These are phyloP conservation scores for Penicillium canariense DNA, from an alignment of 495 filamentous ascomycete species.

Conservation along the genomic window DNA sequence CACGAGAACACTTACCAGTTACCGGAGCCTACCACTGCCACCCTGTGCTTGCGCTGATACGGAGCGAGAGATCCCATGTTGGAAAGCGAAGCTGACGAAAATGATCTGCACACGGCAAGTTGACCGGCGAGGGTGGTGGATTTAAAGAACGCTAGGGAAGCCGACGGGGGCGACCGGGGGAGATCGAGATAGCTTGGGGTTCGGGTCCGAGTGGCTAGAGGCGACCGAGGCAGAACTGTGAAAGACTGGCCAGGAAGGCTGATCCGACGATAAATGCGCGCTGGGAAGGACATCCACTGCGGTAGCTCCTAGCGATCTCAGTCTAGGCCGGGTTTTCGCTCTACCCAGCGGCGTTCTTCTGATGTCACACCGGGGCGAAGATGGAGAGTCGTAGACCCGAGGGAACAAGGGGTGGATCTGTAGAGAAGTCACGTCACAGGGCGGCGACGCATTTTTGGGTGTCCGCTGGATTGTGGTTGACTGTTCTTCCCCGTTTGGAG, in stretches of 20 bases:
- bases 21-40: slow-evolving; percentile 90
- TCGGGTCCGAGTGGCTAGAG: slow-evolving; percentile 24
- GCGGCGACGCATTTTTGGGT: slow-evolving; percentile 10
- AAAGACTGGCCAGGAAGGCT: slow-evolving; percentile 21
- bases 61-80: slow-evolving; percentile 45
- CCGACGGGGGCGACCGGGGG: slow-evolving; percentile 23
- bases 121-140: slow-evolving; percentile 13
- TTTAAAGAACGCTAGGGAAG: slow-evolving; percentile 24
- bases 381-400: slow-evolving; percentile 6
- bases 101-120: slow-evolving; percentile 22
- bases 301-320: not conserved
- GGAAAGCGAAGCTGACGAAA: slow-evolving; percentile 17
- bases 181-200: not conserved
- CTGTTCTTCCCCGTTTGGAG: not conserved
- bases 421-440: slow-evolving; percentile 16
- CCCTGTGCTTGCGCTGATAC: slow-evolving; percentile 77
- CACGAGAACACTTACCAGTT: slow-evolving; percentile 69
- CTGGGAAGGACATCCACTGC: slow-evolving; percentile 1
- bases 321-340: not conserved
- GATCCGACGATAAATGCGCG: slow-evolving; percentile 17
- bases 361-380: slow-evolving; percentile 11
- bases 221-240: slow-evolving; percentile 25
- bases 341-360: not conserved
- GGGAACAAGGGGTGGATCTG: slow-evolving; percentile 7
- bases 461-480: not conserved